phyloP scores from a whole-genome alignment of 2,329 filamentous ascomycete genomes.

The Triangularia verruculosa region DNA sequence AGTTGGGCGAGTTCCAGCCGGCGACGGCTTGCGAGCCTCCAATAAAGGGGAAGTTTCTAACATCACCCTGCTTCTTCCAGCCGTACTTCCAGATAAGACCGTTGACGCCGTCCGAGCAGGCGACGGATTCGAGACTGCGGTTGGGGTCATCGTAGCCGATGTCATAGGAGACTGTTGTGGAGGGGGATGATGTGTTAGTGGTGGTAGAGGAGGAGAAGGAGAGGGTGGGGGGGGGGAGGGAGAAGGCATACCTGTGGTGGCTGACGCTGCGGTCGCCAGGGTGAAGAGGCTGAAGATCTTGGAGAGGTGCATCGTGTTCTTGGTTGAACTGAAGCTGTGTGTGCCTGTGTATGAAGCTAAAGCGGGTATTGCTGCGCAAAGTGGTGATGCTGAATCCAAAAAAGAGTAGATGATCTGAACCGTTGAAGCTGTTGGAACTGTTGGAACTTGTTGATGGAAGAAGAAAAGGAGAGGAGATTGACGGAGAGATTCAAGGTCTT shows the following conservation, averaged over 20 bases:
- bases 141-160: conserved; percentile 61
- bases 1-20: conserved; percentile 37
- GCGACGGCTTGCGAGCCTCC: conserved; percentile 51
- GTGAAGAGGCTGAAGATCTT: conserved; percentile 29
- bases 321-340: not conserved
- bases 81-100: conserved; percentile 62
- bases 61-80: conserved; percentile 53
- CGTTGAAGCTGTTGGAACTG: not conserved
- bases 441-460: not conserved
- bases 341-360: not conserved
- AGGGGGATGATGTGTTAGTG: not conserved
- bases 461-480: not conserved
- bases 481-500: not conserved
- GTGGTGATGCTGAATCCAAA: not conserved
- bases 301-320: conserved; percentile 27
- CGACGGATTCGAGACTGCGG: conserved; percentile 54
- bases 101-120: conserved; percentile 67
- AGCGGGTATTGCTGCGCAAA: not conserved
- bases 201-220: not conserved
- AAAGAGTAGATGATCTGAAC: not conserved
- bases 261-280: conserved; percentile 28
- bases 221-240: not conserved
- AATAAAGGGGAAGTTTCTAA: conserved; percentile 53
- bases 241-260: conserved; percentile 25
- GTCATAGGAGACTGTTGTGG: conserved; percentile 69